Evolutionary conservation across 202 grass and related monocot species (phyloP).

Genomic region (Cymbopogon flexuosus): DNA sequence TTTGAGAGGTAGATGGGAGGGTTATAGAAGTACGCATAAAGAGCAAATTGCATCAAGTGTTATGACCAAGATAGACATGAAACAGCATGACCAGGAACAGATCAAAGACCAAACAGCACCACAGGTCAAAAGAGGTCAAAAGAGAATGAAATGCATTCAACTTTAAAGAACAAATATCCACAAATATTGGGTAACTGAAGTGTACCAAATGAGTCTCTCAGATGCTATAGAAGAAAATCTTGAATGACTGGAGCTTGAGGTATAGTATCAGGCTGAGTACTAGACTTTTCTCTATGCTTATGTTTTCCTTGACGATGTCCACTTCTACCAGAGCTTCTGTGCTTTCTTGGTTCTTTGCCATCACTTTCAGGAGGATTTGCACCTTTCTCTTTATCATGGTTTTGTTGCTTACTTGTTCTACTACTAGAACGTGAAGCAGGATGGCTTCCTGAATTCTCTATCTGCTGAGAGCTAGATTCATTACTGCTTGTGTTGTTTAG

Average conservation of each 20-base stretch:
- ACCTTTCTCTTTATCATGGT: conserved; percentile 44
- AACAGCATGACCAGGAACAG: background rate
- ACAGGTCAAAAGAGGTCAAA: background rate
- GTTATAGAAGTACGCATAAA: background rate
- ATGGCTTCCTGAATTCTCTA: conserved; percentile 32
- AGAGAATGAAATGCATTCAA: background rate
- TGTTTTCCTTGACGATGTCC: conserved; percentile 51
- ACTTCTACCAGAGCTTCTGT: conserved; percentile 38
- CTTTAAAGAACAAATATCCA: conserved; percentile 14
- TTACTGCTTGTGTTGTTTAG: conserved; percentile 21
- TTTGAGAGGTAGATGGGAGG: too few relatives aligned
- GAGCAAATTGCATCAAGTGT: conserved; percentile 1
- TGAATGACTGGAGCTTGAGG: conserved; percentile 63
- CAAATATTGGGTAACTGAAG: conserved; percentile 8
- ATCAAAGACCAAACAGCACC: conserved; percentile 20
- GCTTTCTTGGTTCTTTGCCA: conserved; percentile 38
- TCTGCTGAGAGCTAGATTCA: conserved; percentile 38
- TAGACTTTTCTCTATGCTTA: conserved; percentile 57
- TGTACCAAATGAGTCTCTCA: conserved; percentile 24
- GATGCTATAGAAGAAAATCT: conserved; percentile 86
- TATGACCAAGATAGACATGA: conserved; percentile 9
- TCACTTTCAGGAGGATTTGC: conserved; percentile 45
- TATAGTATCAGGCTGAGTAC: conserved; percentile 26
- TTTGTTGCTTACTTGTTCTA: conserved; percentile 41
- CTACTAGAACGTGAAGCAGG: conserved; percentile 41